These are phyloP conservation scores for Lachnellula cervina DNA, from an alignment of 2,329 filamentous ascomycete species.

Conservation along the genomic window DNA sequence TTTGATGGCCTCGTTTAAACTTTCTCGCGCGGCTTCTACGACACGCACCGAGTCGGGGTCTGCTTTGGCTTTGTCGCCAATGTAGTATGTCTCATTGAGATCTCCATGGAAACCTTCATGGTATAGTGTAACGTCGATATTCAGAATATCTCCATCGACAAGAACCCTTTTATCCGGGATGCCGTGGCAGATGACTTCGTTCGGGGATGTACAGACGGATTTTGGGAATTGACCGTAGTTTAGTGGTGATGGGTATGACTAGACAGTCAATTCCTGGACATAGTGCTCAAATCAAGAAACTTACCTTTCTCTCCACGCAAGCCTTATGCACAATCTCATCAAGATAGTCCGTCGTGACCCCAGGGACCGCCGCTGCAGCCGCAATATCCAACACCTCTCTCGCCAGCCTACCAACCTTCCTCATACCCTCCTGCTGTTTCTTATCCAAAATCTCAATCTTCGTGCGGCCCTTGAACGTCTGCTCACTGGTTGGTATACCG, in stretches of 20 bases:
- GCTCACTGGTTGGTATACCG: conserved; percentile 64
- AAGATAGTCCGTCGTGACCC: conserved; percentile 91
- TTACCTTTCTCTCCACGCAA: conserved; percentile 84
- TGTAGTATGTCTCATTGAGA: conserved; percentile 97
- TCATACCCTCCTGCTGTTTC: conserved; percentile 78
- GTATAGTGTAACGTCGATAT: conserved; percentile 93
- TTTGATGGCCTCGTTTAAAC: conserved; percentile 84
- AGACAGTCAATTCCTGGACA: conserved; percentile 15
- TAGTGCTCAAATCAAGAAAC: conserved; percentile 29
- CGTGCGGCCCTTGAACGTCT: conserved; percentile 60
- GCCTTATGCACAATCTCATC: conserved; percentile 94
- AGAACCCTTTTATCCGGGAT: conserved; percentile 89
- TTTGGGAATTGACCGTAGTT: conserved; percentile 98
- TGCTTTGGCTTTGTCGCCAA: conserved; percentile 79
- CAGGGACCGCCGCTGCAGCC: conserved; percentile 76
- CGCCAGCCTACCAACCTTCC: conserved; percentile 80
- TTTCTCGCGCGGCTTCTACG: conserved; percentile 84
- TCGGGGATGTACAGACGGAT: conserved; percentile 92
- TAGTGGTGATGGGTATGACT: conserved; percentile 92
- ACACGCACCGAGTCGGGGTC: conserved; percentile 86
- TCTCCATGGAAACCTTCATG: conserved; percentile 95
- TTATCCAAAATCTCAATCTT: conserved; percentile 80
- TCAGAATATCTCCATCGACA: conserved; percentile 90
- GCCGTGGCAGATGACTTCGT: conserved; percentile 98
- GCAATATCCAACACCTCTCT: conserved; percentile 92